phyloP scores from a whole-genome alignment of 176 grass and related monocot genomes.

The Echinochloa phyllopogon region DNA sequence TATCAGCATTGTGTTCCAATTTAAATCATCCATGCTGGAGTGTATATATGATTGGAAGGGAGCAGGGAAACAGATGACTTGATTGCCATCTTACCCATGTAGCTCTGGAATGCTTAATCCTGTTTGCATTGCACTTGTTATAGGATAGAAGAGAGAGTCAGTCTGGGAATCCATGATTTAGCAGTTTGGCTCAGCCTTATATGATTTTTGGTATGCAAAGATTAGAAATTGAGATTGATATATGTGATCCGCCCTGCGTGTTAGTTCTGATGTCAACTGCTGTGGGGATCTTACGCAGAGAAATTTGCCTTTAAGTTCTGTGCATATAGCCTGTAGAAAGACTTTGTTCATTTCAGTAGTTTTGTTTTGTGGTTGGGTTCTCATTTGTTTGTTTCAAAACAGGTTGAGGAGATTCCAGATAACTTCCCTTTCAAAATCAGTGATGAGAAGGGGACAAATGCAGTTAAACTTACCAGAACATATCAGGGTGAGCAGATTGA shows the following conservation, averaged over 20 bases:
- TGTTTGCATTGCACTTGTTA: background rate
- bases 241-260: background rate
- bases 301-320: background rate
- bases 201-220: background rate
- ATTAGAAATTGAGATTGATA: background rate
- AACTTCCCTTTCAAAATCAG: slow-evolving; percentile 83
- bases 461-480: slow-evolving; percentile 65
- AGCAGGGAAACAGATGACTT: slow-evolving; percentile 3
- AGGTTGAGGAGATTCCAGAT: slow-evolving; percentile 75
- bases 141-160: background rate
- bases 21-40: background rate
- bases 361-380: background rate
- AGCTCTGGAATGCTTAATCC: too few species aligned
- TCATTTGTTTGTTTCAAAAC: slow-evolving; percentile 27
- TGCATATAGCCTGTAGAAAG: background rate
- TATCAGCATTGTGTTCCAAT: background rate
- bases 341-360: background rate
- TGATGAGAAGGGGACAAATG: slow-evolving; percentile 63
- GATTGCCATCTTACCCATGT: too few species aligned
- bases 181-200: background rate
- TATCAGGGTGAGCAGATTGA: slow-evolving; percentile 76
- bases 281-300: background rate
- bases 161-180: background rate
- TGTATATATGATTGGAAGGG: background rate
- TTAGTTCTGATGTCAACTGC: background rate